Conservation (phyloP, 805 yeast species). For the Teunomyces aglyptinius region DNA sequence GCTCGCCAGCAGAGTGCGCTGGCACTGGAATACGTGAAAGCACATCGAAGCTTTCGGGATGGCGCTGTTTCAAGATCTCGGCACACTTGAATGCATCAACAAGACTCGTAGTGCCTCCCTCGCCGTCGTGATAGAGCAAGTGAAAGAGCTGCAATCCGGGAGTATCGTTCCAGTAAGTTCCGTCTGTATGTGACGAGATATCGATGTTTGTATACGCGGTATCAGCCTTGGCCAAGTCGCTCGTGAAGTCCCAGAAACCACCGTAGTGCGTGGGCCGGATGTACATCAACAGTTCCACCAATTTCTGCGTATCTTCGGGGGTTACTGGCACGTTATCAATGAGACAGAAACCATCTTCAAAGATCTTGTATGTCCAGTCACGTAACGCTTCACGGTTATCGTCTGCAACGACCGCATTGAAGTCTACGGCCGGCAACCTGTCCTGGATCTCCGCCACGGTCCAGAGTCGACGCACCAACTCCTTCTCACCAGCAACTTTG, state of each 20-base stretch:
- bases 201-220: constrained; percentile 71
- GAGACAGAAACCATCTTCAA: constrained; percentile 59
- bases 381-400: constrained; percentile 41
- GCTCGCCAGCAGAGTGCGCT: constrained; percentile 78
- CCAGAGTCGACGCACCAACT: constrained; percentile 44
- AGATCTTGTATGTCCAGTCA: constrained; percentile 55
- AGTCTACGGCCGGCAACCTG: constrained; percentile 49
- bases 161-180: constrained; percentile 71
- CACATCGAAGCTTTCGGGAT: constrained; percentile 52
- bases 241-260: constrained; percentile 79
- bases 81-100: constrained; percentile 69
- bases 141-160: constrained; percentile 73
- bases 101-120: constrained; percentile 66
- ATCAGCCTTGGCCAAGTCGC: constrained; percentile 64
- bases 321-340: constrained; percentile 59
- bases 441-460: constrained; percentile 36
- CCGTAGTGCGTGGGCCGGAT: constrained; percentile 72
- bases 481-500: constrained; percentile 27
- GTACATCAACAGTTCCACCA: constrained; percentile 57
- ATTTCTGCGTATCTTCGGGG: constrained; percentile 56
- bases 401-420: constrained; percentile 41
- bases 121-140: constrained; percentile 58
- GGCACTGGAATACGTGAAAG: constrained; percentile 52
- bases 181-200: constrained; percentile 66
- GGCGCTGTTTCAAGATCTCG: constrained; percentile 38